A percentile compares a stretch with the other conserved stretches of the same genome.
Evolutionary conservation across 768 basidiomycete genomes (phyloP).

Genomic region (Tephrocybe sp.): DNA sequence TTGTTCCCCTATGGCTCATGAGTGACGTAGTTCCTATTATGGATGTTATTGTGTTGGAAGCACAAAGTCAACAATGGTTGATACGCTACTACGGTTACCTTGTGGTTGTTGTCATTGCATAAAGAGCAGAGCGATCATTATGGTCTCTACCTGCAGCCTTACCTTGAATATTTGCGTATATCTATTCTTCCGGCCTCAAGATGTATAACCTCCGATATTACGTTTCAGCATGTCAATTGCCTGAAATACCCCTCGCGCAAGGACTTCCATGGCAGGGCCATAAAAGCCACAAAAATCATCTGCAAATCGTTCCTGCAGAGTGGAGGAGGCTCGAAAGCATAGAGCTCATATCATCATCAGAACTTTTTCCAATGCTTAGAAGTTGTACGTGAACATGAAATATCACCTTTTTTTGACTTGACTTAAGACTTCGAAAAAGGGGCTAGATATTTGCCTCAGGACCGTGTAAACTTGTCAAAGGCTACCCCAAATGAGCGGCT

Average conservation of each 20-base stretch:
- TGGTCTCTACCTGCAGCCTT: too few species aligned
- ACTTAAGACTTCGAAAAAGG: too few species aligned
- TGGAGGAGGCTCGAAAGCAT: constrained; percentile 56
- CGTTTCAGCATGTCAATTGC: constrained; percentile 46
- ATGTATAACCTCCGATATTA: constrained; percentile 44
- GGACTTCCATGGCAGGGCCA: constrained; percentile 37
- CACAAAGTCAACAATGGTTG: too few species aligned
- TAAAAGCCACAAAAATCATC: constrained; percentile 46
- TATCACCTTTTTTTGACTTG: too few species aligned
- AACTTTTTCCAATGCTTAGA: constrained; percentile 31
- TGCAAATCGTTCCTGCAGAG: constrained; percentile 43
- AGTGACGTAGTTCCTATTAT: not conserved
- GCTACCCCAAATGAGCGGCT: constrained; percentile 41
- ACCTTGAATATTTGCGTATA: too few species aligned
- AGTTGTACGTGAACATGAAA: constrained; percentile 34
- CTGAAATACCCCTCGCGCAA: constrained; percentile 35
- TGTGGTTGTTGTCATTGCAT: too few species aligned
- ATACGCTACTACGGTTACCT: too few species aligned
- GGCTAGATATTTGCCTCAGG: too few species aligned
- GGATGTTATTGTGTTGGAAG: not conserved
- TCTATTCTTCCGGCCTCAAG: too few species aligned
- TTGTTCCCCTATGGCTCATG: too few species aligned
- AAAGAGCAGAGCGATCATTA: not conserved
- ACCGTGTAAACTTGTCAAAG: constrained; percentile 1
- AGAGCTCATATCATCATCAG: constrained; percentile 26